Conservation (phyloP, 352 stramenopile genomes). For the Globisporangium cylindrosporum region DNA sequence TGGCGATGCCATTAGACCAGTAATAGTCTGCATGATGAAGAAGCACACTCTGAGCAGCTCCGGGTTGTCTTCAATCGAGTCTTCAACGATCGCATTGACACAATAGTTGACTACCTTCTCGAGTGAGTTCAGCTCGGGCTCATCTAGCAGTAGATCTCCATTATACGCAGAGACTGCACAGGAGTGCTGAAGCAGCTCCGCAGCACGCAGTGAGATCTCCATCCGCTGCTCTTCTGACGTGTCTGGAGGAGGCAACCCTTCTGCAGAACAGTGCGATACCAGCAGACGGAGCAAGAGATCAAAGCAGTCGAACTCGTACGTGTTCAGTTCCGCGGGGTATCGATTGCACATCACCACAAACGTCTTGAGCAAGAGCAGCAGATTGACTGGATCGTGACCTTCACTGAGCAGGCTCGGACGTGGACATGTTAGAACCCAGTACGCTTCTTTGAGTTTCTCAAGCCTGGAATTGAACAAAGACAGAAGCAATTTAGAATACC, state of each 20-base stretch:
- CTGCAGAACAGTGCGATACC: conserved; percentile 53
- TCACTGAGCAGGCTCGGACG: conserved; percentile 58
- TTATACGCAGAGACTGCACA: conserved; percentile 65
- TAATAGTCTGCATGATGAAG: conserved; percentile 71
- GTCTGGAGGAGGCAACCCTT: conserved; percentile 33
- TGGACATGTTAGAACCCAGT: conserved; percentile 63
- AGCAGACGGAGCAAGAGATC: conserved; percentile 58
- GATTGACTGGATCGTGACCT: conserved; percentile 69
- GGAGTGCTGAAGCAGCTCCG: conserved; percentile 64
- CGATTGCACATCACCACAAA: conserved; percentile 67
- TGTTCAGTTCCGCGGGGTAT: conserved; percentile 44
- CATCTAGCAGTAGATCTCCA: conserved; percentile 49
- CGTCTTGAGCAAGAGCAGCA: conserved; percentile 63
- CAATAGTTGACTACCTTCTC: conserved; percentile 74
- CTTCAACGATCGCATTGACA: conserved; percentile 49
- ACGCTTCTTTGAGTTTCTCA: conserved; percentile 52
- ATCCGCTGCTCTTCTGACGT: conserved; percentile 43
- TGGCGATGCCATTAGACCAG: conserved; percentile 52
- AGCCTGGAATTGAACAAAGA: conserved; percentile 24
- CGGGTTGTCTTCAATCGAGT: conserved; percentile 26
- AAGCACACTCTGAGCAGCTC: conserved; percentile 52
- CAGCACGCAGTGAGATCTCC: conserved; percentile 58
- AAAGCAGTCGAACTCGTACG: conserved; percentile 72
- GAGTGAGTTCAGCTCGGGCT: conserved; percentile 39
- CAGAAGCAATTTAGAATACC: neutral